Evolutionary conservation across 495 filamentous ascomycete species (phyloP).

Genomic region (Penicillium salamii): DNA sequence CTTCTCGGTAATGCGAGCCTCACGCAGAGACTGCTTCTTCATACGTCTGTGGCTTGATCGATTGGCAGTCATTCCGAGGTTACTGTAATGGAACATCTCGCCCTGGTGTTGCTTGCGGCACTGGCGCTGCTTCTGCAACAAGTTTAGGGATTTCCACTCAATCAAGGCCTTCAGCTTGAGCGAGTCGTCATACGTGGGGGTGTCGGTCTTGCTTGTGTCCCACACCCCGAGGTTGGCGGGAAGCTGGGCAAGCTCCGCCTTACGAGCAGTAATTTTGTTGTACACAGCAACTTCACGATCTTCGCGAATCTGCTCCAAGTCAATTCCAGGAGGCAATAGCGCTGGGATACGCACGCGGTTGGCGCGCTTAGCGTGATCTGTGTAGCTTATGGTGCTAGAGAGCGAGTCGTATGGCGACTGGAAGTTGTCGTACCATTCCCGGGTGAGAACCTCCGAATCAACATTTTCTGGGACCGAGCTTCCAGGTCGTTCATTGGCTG

Average conservation of each 20-base stretch:
- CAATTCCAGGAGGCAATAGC: slow-evolving; percentile 81
- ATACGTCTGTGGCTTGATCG: slow-evolving; percentile 82
- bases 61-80: slow-evolving; percentile 92
- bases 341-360: slow-evolving; percentile 77
- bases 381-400: slow-evolving; percentile 65
- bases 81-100: slow-evolving; percentile 89
- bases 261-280: slow-evolving; percentile 82
- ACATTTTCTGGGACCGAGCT: slow-evolving; percentile 34
- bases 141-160: slow-evolving; percentile 81
- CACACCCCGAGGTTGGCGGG: slow-evolving; percentile 80
- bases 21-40: slow-evolving; percentile 95
- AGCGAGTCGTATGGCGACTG: slow-evolving; percentile 62
- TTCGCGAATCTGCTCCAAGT: slow-evolving; percentile 71
- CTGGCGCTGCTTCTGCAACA: slow-evolving; percentile 80
- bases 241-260: slow-evolving; percentile 75
- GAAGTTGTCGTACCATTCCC: slow-evolving; percentile 58
- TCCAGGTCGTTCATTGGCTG: slow-evolving; percentile 35
- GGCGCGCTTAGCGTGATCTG: slow-evolving; percentile 68
- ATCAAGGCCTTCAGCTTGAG: slow-evolving; percentile 87
- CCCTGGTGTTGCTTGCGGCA: slow-evolving; percentile 81
- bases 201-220: slow-evolving; percentile 71
- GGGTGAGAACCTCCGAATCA: slow-evolving; percentile 26
- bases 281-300: slow-evolving; percentile 85
- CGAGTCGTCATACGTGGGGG: slow-evolving; percentile 70
- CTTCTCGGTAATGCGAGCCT: slow-evolving; percentile 96